phyloP scores from a whole-genome alignment of 805 yeast genomes.

The Nakazawaea holstii region DNA sequence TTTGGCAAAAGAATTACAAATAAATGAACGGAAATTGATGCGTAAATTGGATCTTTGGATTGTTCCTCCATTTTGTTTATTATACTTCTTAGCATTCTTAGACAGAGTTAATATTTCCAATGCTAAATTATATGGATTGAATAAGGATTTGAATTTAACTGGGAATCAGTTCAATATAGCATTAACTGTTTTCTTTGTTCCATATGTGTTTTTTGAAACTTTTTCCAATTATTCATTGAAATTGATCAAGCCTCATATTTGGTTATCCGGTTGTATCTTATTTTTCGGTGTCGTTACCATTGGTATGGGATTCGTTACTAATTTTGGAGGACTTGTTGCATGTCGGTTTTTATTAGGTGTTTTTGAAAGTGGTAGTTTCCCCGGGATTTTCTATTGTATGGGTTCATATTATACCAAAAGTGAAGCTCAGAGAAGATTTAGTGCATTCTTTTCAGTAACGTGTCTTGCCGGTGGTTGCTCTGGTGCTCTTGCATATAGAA shows the following conservation, averaged over 20 bases:
- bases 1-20: conserved; percentile 38
- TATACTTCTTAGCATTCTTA: conserved; percentile 71
- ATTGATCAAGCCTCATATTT: conserved; percentile 54
- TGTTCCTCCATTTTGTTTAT: conserved; percentile 69
- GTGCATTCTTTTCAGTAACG: conserved; percentile 65
- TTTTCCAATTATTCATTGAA: conserved; percentile 61
- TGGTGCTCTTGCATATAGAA: conserved; percentile 66
- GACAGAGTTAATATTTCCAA: conserved; percentile 82
- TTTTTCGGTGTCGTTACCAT: conserved; percentile 60
- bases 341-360: conserved; percentile 64
- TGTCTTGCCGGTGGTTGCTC: conserved; percentile 77
- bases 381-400: conserved; percentile 67
- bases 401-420: conserved; percentile 58
- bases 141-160: conserved; percentile 43
- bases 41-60: conserved; percentile 64
- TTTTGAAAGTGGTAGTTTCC: conserved; percentile 69
- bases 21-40: conserved; percentile 52
- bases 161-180: conserved; percentile 62
- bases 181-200: conserved; percentile 66
- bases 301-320: conserved; percentile 60
- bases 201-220: conserved; percentile 60
- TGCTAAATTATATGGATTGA: conserved; percentile 70
- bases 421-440: conserved; percentile 66
- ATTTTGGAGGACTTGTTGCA: conserved; percentile 53
- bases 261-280: conserved; percentile 56